Base-by-base conservation (phyloP, 306 rosid species). In the Gynostemma pentaphyllum region DNA sequence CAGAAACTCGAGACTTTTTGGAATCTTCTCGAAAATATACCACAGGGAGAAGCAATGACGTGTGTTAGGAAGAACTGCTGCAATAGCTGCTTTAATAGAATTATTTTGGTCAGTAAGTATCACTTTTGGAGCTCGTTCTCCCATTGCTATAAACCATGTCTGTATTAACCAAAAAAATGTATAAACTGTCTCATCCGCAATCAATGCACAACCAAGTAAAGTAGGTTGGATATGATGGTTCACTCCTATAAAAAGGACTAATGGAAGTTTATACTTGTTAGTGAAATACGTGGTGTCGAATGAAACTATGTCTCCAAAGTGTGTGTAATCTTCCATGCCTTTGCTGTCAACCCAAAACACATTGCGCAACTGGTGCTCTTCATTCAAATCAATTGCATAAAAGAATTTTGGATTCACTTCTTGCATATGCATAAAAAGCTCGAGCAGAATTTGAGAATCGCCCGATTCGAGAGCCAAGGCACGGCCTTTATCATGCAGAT, bases 141-240 rank as follows among this genome's bases (percentile, higher is more conserved):
- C 71, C 71, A 68, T 68, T 39, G 71, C 71, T 68, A 68, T 52
- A 53, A 52, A 52, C 71, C 71, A 68, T n/a, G 71, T 68, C 10
- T 68, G 71, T 40, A 53, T 39, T 16, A 68, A 41, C 71, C 71
- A 68, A 54, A 53, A 19, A 41, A 4, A 52, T 7, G 71, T 68
- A 28, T 26, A 40, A 41, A 68, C 41, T 28, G 64, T 68, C 22
- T 68, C 71, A 40, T 68, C 71, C 16, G 71, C 71, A 68, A 68
- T 68, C 63, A 68, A 21, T 40, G 64, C 71, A 27, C 71, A 68
- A 26, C 71, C 71, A 26, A 68, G 71, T 40, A 67, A 27, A 39
- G 71, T 68, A 19, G 63, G 64, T 40, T 68, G 71, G 41, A 68
- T 68, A 28, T 68, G 71, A 49, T 68, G 71, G 52, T 67, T 67